Conservation (phyloP, 129 eudicot genomes). For the Escallonia herrerae region DNA sequence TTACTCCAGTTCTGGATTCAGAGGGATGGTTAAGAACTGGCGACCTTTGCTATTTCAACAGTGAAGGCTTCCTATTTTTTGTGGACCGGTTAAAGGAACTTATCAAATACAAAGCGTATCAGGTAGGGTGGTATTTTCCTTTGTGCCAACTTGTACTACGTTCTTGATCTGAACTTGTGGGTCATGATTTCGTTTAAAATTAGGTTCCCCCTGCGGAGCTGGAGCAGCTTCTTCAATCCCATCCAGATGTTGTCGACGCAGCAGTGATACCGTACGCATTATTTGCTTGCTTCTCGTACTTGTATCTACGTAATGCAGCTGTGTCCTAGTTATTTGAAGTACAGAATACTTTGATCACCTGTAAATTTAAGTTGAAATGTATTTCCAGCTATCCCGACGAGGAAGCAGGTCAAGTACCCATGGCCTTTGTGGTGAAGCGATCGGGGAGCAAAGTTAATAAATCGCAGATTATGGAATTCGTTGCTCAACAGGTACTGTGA, state of each 20-base stretch:
- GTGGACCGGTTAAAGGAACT: constrained; percentile 45
- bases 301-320: background rate
- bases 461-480: constrained; percentile 40
- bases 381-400: constrained; percentile 59
- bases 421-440: constrained; percentile 60
- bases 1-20: constrained; percentile 14
- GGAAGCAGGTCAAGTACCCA: constrained; percentile 61
- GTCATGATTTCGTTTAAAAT: background rate
- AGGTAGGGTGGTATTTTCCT: constrained; percentile 20
- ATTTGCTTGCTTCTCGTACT: background rate
- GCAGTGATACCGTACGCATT: constrained; percentile 62
- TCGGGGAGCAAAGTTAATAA: constrained; percentile 40
- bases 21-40: constrained; percentile 52
- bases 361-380: background rate
- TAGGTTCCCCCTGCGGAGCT: constrained; percentile 75
- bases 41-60: constrained; percentile 51
- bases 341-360: too few relatives aligned
- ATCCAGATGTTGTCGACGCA: constrained; percentile 56
- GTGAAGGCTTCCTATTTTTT: constrained; percentile 41
- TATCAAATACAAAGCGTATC: constrained; percentile 55
- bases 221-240: constrained; percentile 56
- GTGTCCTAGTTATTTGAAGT: too few relatives aligned
- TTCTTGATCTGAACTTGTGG: background rate
- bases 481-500: constrained; percentile 45
- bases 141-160: background rate